A percentile compares a stretch with the other conserved stretches of the same genome.
phyloP scores from a whole-genome alignment of 2,329 filamentous ascomycete genomes.

The Aspergillus awamori region DNA sequence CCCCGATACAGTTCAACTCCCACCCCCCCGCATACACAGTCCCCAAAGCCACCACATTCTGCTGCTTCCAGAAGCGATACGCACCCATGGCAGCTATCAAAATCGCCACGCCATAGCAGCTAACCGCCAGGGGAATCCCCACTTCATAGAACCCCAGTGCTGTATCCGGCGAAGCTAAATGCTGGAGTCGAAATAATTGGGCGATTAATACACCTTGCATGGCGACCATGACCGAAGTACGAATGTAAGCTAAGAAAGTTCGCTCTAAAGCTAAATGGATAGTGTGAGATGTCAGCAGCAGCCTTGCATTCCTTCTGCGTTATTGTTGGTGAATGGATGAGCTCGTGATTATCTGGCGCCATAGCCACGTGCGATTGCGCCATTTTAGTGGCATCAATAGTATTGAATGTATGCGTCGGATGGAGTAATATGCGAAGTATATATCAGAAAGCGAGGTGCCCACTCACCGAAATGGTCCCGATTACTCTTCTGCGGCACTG shows the following conservation, averaged over 20 bases:
- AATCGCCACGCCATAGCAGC: constrained; percentile 56
- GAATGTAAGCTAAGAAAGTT: constrained; percentile 73
- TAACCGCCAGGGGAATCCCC: constrained; percentile 60
- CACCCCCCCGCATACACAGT: constrained; percentile 62
- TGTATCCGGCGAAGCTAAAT: constrained; percentile 24
- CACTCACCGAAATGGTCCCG: constrained; percentile 46
- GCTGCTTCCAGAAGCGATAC: constrained; percentile 63
- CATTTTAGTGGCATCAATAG: not conserved
- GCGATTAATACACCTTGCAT: constrained; percentile 68
- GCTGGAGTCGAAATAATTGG: constrained; percentile 67
- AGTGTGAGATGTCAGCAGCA: not conserved
- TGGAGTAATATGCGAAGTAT: not conserved
- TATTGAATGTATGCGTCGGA: not conserved
- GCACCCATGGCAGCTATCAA: constrained; percentile 57
- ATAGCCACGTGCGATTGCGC: constrained; percentile 10
- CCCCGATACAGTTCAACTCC: constrained; percentile 57
- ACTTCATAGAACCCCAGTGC: constrained; percentile 62
- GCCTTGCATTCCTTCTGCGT: not conserved
- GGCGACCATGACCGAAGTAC: constrained; percentile 69
- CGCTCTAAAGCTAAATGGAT: constrained; percentile 65
- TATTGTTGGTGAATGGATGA: not conserved
- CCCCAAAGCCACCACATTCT: constrained; percentile 60
- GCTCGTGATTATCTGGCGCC: not conserved
- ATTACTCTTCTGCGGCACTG: constrained; percentile 44
- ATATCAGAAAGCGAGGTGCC: not conserved